Percentiles rank a stretch among this genome's conserved stretches.
These are phyloP conservation scores for Fusarium xyrophilum DNA, from an alignment of 2,329 filamentous ascomycete species.

Conservation along the genomic window DNA sequence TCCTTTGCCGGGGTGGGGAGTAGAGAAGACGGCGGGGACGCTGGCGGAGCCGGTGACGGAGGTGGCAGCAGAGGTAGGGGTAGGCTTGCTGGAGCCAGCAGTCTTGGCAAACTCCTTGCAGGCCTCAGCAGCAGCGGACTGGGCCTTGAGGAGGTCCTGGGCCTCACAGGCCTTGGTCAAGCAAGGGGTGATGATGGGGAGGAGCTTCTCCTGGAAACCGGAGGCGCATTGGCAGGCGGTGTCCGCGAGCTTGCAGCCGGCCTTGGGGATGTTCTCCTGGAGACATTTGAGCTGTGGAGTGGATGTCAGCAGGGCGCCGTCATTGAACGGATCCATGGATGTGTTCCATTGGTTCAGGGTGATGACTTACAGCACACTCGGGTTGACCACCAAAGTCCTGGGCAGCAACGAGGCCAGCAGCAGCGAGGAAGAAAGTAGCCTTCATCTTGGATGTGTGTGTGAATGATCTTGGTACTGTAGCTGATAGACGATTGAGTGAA, in stretches of 20 bases:
- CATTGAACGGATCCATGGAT: background rate
- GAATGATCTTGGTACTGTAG: background rate
- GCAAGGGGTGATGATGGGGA: slow-evolving; percentile 43
- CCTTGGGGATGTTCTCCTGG: slow-evolving; percentile 44
- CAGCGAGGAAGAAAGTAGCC: slow-evolving; percentile 45
- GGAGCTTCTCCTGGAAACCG: slow-evolving; percentile 44
- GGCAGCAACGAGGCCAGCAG: slow-evolving; percentile 48
- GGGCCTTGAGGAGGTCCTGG: slow-evolving; percentile 44
- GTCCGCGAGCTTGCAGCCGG: slow-evolving; percentile 49
- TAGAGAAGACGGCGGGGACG: slow-evolving; percentile 30
- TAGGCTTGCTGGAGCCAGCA: slow-evolving; percentile 4
- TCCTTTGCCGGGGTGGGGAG: slow-evolving; percentile 20
- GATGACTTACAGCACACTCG: slow-evolving; percentile 51
- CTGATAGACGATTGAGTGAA: slow-evolving; percentile 7
- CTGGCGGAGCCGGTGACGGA: slow-evolving; percentile 19
- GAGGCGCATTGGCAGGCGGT: slow-evolving; percentile 50
- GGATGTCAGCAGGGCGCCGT: background rate
- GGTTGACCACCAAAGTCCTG: slow-evolving; percentile 49
- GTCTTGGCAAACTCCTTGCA: slow-evolving; percentile 41
- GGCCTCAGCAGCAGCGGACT: slow-evolving; percentile 42
- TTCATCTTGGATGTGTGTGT: slow-evolving; percentile 49
- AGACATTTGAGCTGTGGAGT: slow-evolving; percentile 46
- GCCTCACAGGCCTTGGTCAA: slow-evolving; percentile 46
- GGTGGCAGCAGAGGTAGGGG: slow-evolving; percentile 9
- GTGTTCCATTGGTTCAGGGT: background rate